Base-by-base conservation (phyloP, 305 asterid genomes). In the Fraxinus xanthoxyloides region DNA sequence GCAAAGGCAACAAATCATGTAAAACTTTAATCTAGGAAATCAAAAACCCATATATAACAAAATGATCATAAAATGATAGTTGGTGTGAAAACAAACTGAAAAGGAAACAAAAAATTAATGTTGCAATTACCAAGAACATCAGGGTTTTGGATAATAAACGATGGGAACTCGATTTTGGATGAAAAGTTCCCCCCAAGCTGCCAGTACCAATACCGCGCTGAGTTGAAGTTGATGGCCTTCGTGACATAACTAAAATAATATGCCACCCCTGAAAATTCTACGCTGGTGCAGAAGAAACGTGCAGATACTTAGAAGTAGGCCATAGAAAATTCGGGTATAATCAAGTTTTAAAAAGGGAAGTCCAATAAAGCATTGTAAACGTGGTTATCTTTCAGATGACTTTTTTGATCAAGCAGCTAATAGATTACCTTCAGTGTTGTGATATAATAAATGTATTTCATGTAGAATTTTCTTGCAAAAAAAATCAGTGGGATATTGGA, bases 151-250 rank as follows among this genome's bases (percentile, higher is more conserved):
- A 79, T 38, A 87, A 77, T 70, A 89, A 83, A 75, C 88, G 86
- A 67, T 83, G 77, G 10, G 80, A 79, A 35, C 86, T 90, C 6
- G 90, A 84, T 86, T 89, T 89, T 4, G 89, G 84, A 83, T 87
- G 85, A 77, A 89, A 83, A 59, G 86, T 65, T 48, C 90, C 88
- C 63, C 87, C 87, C n/a, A 87, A 51, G 79, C 77, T 51, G 79
- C 89, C 86, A 69, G 78, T 63, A 17, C 82, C 86, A 8, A 81
- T 77, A 43, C 82, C 72, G 15, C 91, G 90, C 85, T 90, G 84
- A 15, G 86, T 43, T 56, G 86, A 61, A 77, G 82, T 86, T 79
- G 83, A 80, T 2, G 89, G 86, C 87, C 87, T 87, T 83, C 90
- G 86, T 28, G 89, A 83, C 92, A 89, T 89, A 80, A 80, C 81